Base-by-base conservation (phyloP, 176 grass and related monocot species). In the Phragmites australis region DNA sequence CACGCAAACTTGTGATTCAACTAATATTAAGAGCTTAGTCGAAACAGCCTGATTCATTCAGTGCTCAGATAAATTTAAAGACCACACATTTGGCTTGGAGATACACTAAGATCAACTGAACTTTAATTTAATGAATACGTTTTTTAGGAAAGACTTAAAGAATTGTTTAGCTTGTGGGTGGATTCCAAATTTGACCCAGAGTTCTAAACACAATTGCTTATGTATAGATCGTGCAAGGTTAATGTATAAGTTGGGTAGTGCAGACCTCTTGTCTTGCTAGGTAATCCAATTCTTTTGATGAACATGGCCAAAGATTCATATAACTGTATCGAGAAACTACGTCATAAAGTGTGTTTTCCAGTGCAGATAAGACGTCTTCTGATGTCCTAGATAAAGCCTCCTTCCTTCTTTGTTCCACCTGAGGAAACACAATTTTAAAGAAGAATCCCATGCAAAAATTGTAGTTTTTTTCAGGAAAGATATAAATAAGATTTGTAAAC, bases 281-380 rank as follows among this genome's bases (percentile, higher is more conserved):
- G 89, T 98, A 89, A 93, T 98, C 96, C 81, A 98, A 63, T 91
- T 98, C 96, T 89, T 94, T 94, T 76, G 88, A 89, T 78, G 92
- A 94, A 65, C 96, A 94, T 82, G 96, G 96, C 90, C 88, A 94
- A 74, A 98, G 90, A 91, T 98, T 90, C 90, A 89, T 82, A 79
- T 87, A 98, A 70, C 84, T 98, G 18, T 94, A 98, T 54, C 86
- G 88, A 75, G 88, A 91, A 83, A 98, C 86, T 17, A 94, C 12
- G 4, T 94, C 96, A 76, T 91, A 83, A 46, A 98, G 84, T 45
- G 88, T 91, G 68, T 87, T 94, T 52, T 98, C 88, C n/a, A 89
- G 80, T 54, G 81, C 82, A 48, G 90, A 87, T 69, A 61, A 69
- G 72, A 34, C 76, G 14, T 98, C 96, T 81, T 93, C 86, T 34